These are phyloP conservation scores for Usnea hakonensis DNA, from an alignment of 495 filamentous ascomycete genomes.

Conservation along the genomic window DNA sequence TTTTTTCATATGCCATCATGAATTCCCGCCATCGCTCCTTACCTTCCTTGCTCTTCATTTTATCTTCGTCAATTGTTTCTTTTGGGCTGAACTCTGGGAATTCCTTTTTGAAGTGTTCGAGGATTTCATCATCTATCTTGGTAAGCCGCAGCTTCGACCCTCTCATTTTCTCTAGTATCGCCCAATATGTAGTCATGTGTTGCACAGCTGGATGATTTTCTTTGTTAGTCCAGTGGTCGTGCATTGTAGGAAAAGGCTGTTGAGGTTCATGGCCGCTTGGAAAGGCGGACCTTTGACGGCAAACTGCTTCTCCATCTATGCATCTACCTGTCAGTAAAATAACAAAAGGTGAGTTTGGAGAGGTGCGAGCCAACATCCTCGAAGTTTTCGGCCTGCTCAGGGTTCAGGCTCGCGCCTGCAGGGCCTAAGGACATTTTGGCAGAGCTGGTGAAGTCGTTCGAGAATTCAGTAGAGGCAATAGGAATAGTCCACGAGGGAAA, in stretches of 20 bases:
- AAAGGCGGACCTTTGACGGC: constrained; percentile 75
- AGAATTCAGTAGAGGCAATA: neutral
- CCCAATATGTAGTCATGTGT: constrained; percentile 94
- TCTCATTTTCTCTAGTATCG: constrained; percentile 80
- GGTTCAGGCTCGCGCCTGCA: constrained; percentile 44
- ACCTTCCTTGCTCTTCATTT: constrained; percentile 95
- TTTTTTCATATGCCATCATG: constrained; percentile 89
- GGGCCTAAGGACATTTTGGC: constrained; percentile 39
- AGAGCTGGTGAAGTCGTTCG: neutral
- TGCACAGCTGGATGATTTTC: constrained; percentile 59
- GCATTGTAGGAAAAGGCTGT: constrained; percentile 8
- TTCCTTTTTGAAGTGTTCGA: constrained; percentile 70
- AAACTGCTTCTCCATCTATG: constrained; percentile 97
- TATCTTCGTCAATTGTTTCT: constrained; percentile 73
- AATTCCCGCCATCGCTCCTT: constrained; percentile 96
- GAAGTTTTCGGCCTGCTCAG: constrained; percentile 67
- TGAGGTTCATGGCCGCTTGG: neutral
- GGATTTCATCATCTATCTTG: constrained; percentile 89
- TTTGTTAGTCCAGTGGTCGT: constrained; percentile 21
- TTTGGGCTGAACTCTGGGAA: constrained; percentile 90
- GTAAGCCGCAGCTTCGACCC: constrained; percentile 84
- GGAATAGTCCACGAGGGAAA: too few species aligned
- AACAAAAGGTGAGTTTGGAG: neutral
- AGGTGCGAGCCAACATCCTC: constrained; percentile 53
- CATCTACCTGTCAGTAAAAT: constrained; percentile 15